phyloP scores from a whole-genome alignment of 352 stramenopile genomes.

The Phytophthora parvispora region DNA sequence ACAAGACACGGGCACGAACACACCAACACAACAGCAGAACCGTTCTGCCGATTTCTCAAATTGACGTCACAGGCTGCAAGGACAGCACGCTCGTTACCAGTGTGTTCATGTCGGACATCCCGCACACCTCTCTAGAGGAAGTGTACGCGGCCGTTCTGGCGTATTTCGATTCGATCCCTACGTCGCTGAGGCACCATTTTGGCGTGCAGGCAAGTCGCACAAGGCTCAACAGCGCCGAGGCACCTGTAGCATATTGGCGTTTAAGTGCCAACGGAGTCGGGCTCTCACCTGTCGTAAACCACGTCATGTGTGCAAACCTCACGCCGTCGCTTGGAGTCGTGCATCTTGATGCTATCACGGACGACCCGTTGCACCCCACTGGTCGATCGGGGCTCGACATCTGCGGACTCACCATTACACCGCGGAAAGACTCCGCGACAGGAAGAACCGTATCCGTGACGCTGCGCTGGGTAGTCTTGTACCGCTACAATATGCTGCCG shows the following conservation, averaged over 20 bases:
- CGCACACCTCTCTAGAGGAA: constrained; percentile 19
- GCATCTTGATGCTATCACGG: constrained; percentile 19
- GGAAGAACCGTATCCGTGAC: constrained; percentile 9
- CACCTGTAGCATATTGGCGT: constrained; percentile 15
- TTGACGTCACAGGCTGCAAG: constrained; percentile 17
- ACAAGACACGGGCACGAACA: constrained; percentile 1
- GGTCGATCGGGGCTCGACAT: constrained; percentile 8
- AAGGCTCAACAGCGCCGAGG: constrained; percentile 11
- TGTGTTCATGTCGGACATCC: constrained; percentile 32
- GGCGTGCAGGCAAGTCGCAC: constrained; percentile 3
- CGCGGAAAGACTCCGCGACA: constrained; percentile 7
- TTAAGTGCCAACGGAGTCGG: constrained; percentile 1
- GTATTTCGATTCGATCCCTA: constrained; percentile 23
- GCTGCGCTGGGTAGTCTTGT: constrained; percentile 20
- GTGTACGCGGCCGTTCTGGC: constrained; percentile 21
- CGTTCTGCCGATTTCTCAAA: constrained; percentile 15
- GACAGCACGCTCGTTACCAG: constrained; percentile 28
- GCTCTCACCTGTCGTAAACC: constrained; percentile 14
- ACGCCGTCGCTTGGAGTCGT: constrained; percentile 13
- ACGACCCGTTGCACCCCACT: constrained; percentile 21
- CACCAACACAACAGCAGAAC: neutral
- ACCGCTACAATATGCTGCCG: constrained; percentile 26
- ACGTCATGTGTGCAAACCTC: constrained; percentile 12
- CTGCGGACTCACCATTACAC: constrained; percentile 19
- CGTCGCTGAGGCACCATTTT: constrained; percentile 21